These are phyloP conservation scores for Phoma herbarum DNA, from an alignment of 2,329 filamentous ascomycete genomes.

Conservation along the genomic window DNA sequence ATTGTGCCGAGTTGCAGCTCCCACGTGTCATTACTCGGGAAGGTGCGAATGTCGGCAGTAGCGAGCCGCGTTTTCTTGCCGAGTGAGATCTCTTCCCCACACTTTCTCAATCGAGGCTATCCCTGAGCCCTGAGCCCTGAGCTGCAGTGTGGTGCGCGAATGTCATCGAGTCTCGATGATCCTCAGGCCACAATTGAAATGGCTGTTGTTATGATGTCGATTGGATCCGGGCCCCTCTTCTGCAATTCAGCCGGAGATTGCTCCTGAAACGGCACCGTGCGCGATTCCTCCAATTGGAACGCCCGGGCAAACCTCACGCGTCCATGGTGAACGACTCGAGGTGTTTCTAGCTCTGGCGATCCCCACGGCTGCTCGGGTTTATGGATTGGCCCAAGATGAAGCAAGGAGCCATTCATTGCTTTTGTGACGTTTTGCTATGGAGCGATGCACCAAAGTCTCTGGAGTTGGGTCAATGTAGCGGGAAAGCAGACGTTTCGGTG, in stretches of 20 bases:
- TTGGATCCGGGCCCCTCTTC: not conserved
- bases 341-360: conserved; percentile 6
- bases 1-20: conserved; percentile 5
- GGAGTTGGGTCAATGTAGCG: no score
- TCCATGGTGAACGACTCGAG: not conserved
- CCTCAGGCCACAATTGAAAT: not conserved
- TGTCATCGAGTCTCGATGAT: not conserved
- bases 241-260: conserved; percentile 7
- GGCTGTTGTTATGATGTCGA: not conserved
- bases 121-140: not conserved
- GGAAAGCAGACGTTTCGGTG: not conserved
- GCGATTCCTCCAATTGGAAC: conserved; percentile 11
- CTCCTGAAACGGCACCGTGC: conserved; percentile 5
- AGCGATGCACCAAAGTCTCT: not conserved
- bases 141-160: not conserved
- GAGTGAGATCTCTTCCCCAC: conserved; percentile 5
- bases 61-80: conserved; percentile 4
- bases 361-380: conserved; percentile 2
- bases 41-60: conserved; percentile 10
- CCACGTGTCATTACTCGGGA: conserved; percentile 2
- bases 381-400: not conserved
- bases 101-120: not conserved
- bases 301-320: not conserved
- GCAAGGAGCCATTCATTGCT: not conserved
- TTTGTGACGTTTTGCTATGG: not conserved